Base-by-base conservation (phyloP, 2,329 filamentous ascomycete genomes). In the Ceratocystis huliohia region DNA sequence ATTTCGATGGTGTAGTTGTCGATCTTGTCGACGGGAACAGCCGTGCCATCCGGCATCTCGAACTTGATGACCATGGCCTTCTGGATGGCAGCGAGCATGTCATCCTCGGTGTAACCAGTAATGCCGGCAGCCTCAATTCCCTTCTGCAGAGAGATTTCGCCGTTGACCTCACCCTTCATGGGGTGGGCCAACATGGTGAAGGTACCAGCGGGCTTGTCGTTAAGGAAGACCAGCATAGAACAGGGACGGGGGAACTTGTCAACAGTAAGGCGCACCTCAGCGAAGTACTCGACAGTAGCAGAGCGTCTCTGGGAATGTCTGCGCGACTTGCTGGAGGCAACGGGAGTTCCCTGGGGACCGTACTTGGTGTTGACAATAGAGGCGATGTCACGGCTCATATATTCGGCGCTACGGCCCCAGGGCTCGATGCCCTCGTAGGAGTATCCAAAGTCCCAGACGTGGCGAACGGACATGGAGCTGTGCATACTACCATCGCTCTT, bases 121-220 rank as follows among this genome's bases (percentile, higher is more conserved):
- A 67, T 71, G 44, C 85, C 86, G 0, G 84, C 86, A 2, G 79
- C 70, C 72, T 88, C 86, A 74, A 91, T 88, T 8, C 88, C 88
- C 70, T 86, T 84, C 68, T 77, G 76, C 63, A 80, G 75, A 61
- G 79, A 75, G 46, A 76, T 72, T 28, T 71, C 71, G 30, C 74
- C 75, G 67, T 75, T 69, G 5, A 74, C 61, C 33, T 69, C 72
- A 61, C 75, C 76, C 13, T 65, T 68, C 1, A 70, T 67, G 25
- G 75, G 76, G 69, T 74, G 74, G 66, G 70, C 70, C 74, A 77
- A 75, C 61, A 78, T 71, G 0, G 75, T 73, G 59, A 76, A 69
- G 53, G 71, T 74, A 22, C 74, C 75, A 17, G 74, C 73, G 15
- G 69, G 69, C 65, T 73, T 70, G 33, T 72, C 73, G 22, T 71